phyloP scores from a whole-genome alignment of 129 eudicot species.

The Logfia minima region DNA sequence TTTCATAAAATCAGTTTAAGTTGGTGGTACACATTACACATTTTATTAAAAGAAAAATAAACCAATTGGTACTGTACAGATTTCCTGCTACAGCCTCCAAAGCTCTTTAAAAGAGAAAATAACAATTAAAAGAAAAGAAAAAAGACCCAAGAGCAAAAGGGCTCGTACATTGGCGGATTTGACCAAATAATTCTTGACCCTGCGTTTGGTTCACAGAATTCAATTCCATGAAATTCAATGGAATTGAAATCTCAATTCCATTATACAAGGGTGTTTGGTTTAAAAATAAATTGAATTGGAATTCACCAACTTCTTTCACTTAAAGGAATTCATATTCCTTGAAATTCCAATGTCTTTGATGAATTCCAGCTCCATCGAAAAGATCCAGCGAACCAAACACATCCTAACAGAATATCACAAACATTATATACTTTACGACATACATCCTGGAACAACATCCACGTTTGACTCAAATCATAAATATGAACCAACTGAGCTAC shows the following conservation, averaged over 20 bases:
- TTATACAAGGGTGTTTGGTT: too few species aligned
- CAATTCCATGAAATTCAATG: too few species aligned
- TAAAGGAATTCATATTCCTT: too few species aligned
- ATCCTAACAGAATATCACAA: neutral
- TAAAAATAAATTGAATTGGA: too few species aligned
- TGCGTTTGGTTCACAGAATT: too few species aligned
- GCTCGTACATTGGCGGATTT: neutral
- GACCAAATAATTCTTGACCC: neutral
- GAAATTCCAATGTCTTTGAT: too few species aligned
- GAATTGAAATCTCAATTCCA: too few species aligned
- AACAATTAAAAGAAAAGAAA: too few species aligned
- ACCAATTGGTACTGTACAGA: neutral
- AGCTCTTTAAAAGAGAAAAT: too few species aligned
- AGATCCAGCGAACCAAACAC: too few species aligned
- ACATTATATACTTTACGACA: neutral
- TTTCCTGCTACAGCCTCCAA: neutral
- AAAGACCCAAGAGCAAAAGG: neutral
- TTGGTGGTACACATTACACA: neutral
- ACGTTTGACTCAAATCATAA: slow-evolving; percentile 1
- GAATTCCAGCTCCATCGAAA: too few species aligned
- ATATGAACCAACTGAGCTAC: neutral
- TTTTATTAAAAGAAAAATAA: neutral
- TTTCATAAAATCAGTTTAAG: neutral
- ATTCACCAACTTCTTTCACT: too few species aligned
- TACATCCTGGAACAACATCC: slow-evolving; percentile 12